Base-by-base conservation (phyloP, 2,329 filamentous ascomycete genomes). In the Pezicula radicicola region DNA sequence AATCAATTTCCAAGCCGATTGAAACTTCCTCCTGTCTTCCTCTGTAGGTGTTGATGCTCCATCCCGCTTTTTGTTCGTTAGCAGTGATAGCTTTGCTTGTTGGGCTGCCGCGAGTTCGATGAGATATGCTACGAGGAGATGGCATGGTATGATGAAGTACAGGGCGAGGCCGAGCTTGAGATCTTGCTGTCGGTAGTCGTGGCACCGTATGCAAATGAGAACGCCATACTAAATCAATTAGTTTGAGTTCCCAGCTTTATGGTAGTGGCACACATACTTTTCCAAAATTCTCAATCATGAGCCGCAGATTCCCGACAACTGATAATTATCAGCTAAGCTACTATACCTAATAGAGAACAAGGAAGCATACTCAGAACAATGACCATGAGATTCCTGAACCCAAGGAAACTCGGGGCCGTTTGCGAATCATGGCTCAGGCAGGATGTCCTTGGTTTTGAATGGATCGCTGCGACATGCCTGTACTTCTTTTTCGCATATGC, bases 201-300 rank as follows among this genome's bases (percentile, higher is more conserved):
- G 91, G 67, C 92, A 96, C 59, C 83, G 84, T 54, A 99, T 76
- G 66, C 93, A 97, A 59, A 99, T 95, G 53, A 97, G 77, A 52
- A 97, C 91, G 49, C 94, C 94, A 67, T 99, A 99, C 89, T 68
- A 46, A 6, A 35, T 42, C 28, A 46, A 50, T 58, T 52, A 64
- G 50, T 36, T 19, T 39, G 9, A 40, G 27, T 28, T 58, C 50
- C 39, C 25, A 18, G 15, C 53, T 8, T 18, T 25, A 42, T 15
- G 19, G 16, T 19, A 15, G 35, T 27, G 13, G 15, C 16, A 50
- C 18, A 58, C 58, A 55, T 67, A 90, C 89, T 80, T 97, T 97
- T 76, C 93, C 89, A 61, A 93, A 90, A 67, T 99, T 99, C 72
- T 97, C 94, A 66, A 99, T 91, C 75, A 97, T 90, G 64, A 99